Conservation (phyloP, 306 rosid genomes). For the Vigna unguiculata region DNA sequence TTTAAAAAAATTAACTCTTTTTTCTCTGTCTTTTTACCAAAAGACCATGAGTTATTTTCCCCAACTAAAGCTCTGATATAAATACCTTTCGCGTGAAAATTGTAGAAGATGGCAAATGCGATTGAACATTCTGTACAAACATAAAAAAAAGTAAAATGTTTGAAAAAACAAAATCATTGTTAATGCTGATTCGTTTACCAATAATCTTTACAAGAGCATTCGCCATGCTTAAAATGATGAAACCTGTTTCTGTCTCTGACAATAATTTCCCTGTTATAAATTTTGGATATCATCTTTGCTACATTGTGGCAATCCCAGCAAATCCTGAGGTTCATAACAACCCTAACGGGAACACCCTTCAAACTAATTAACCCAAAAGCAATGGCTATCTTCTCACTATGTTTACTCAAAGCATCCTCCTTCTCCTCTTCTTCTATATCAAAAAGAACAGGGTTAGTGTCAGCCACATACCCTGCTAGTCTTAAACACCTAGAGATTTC, state of each 20-base stretch:
- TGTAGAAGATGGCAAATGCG: not conserved
- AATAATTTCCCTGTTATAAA: constrained; percentile 52
- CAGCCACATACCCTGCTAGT: constrained; percentile 56
- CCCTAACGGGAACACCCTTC: constrained; percentile 38
- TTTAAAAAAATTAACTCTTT: too few relatives aligned
- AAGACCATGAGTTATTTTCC: too few relatives aligned
- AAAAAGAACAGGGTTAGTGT: constrained; percentile 60
- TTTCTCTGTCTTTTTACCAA: too few relatives aligned
- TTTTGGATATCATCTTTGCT: constrained; percentile 55
- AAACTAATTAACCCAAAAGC: constrained; percentile 65
- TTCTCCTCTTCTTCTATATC: constrained; percentile 74
- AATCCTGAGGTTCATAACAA: constrained; percentile 42
- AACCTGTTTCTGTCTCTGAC: constrained; percentile 63
- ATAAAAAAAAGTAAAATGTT: not conserved
- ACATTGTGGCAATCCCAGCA: constrained; percentile 58
- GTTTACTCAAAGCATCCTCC: constrained; percentile 61
- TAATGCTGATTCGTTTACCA: constrained; percentile 50
- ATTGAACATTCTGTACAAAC: not conserved
- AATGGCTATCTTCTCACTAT: constrained; percentile 58
- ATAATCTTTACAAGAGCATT: constrained; percentile 49
- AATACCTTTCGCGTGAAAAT: not conserved
- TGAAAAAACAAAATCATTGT: not conserved
- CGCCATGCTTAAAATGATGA: constrained; percentile 55
- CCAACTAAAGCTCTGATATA: too few relatives aligned
- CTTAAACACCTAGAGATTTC: constrained; percentile 60